Conservation (phyloP, 2,329 filamentous ascomycete species). For the Paraphaeosphaeria sporulosa region DNA sequence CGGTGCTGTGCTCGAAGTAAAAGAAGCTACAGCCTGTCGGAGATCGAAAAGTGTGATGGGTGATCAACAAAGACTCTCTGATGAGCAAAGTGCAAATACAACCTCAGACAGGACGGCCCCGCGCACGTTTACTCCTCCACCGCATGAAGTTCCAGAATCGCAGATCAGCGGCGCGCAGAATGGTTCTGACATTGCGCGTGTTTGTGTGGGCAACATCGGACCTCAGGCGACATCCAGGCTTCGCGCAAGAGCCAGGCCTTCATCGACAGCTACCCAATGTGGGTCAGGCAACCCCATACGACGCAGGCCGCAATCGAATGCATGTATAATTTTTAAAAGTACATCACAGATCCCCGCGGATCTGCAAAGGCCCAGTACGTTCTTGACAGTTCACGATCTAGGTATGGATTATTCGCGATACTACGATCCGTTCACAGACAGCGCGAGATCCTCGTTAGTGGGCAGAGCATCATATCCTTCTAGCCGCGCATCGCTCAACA, state of each 20-base stretch:
- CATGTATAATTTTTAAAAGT: conserved; percentile 22
- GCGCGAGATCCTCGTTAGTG: conserved; percentile 29
- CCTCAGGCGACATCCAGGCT: not conserved
- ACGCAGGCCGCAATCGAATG: conserved; percentile 23
- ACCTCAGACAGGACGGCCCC: not conserved
- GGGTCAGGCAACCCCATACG: conserved; percentile 5
- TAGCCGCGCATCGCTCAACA: conserved; percentile 18
- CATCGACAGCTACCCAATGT: conserved; percentile 1
- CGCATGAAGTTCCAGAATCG: not conserved
- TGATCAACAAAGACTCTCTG: conserved; percentile 5
- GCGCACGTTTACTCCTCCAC: not conserved
- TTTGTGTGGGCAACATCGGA: not conserved
- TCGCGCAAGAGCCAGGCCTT: not conserved
- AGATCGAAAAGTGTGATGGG: conserved; percentile 11
- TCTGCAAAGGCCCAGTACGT: conserved; percentile 22
- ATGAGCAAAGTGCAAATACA: conserved; percentile 16
- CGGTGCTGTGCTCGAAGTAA: conserved; percentile 25
- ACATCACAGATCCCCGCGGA: conserved; percentile 24
- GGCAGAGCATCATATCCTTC: conserved; percentile 21
- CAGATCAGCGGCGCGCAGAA: not conserved
- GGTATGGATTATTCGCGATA: conserved; percentile 48
- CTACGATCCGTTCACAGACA: conserved; percentile 42
- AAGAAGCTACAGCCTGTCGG: conserved; percentile 15
- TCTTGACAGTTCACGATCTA: conserved; percentile 39
- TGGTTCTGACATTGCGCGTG: not conserved